Percentiles rank a stretch among this genome's conserved stretches.
Conservation (phyloP, 345 rosid species). For the Ceriops zippeliana region DNA sequence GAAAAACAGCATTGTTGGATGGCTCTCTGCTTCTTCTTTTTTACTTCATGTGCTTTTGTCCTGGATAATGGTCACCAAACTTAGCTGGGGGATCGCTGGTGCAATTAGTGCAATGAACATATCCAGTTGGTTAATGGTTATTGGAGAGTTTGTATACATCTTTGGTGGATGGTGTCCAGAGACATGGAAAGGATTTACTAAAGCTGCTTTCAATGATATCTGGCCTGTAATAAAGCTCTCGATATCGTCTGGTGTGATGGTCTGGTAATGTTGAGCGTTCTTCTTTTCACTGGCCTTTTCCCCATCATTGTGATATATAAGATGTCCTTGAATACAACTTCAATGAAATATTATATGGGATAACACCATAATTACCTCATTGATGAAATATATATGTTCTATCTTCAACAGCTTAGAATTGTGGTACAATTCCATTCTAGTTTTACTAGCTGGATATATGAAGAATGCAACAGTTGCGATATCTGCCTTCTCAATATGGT, state of each 20-base stretch:
- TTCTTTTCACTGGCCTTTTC: background rate
- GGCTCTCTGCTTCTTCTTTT: constrained; percentile 30
- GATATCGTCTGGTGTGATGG: constrained; percentile 34
- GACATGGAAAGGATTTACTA: constrained; percentile 27
- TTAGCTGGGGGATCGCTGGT: constrained; percentile 46
- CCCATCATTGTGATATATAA: background rate
- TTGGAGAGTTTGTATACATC: constrained; percentile 41
- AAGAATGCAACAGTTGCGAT: constrained; percentile 50
- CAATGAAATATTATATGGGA: too few species aligned
- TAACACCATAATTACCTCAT: too few species aligned
- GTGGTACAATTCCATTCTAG: constrained; percentile 67
- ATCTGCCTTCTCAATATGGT: constrained; percentile 90
- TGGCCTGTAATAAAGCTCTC: constrained; percentile 44
- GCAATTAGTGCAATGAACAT: constrained; percentile 46
- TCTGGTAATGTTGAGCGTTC: constrained; percentile 17
- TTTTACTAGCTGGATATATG: constrained; percentile 71
- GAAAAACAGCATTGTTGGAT: constrained; percentile 45
- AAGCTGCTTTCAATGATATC: constrained; percentile 31
- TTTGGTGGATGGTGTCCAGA: constrained; percentile 24
- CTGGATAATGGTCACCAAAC: constrained; percentile 38
- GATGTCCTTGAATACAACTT: too few species aligned
- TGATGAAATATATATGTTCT: background rate
- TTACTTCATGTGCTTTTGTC: constrained; percentile 32
- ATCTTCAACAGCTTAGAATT: constrained; percentile 55
- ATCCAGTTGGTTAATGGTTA: constrained; percentile 39